These are phyloP conservation scores for Dysphania ambrosioides DNA, from an alignment of 148 eudicot species.

Conservation along the genomic window DNA sequence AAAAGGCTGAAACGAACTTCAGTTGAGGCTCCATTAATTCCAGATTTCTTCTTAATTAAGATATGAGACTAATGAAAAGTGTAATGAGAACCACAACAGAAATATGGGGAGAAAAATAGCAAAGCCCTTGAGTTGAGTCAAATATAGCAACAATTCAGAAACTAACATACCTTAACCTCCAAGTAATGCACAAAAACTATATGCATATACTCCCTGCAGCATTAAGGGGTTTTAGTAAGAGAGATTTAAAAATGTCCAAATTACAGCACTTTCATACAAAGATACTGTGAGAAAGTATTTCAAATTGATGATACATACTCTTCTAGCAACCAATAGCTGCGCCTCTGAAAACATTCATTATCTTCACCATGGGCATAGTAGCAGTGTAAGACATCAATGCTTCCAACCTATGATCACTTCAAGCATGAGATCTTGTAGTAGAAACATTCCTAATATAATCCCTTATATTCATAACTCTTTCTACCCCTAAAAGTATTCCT, in stretches of 20 bases:
- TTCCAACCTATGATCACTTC: conserved; percentile 37
- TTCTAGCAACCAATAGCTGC: conserved; percentile 59
- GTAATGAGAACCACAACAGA: no score
- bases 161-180: conserved; percentile 47
- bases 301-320: conserved; percentile 36
- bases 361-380: conserved; percentile 65
- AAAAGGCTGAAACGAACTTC: no score
- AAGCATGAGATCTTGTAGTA: neutral
- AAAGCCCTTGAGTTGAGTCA: no score
- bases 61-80: no score
- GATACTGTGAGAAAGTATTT: neutral
- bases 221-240: conserved; percentile 19
- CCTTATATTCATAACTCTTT: no score
- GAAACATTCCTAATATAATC: no score
- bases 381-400: conserved; percentile 54
- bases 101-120: neutral
- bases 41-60: no score
- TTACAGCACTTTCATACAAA: neutral
- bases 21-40: no score
- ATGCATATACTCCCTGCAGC: conserved; percentile 55
- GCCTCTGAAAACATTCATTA: conserved; percentile 47
- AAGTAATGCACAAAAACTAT: conserved; percentile 64
- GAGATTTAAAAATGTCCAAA: neutral
- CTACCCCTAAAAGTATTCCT: no score
- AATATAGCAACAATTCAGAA: neutral